These are phyloP conservation scores for Trypethelium eluteriae DNA, from an alignment of 495 filamentous ascomycete species.

Conservation along the genomic window DNA sequence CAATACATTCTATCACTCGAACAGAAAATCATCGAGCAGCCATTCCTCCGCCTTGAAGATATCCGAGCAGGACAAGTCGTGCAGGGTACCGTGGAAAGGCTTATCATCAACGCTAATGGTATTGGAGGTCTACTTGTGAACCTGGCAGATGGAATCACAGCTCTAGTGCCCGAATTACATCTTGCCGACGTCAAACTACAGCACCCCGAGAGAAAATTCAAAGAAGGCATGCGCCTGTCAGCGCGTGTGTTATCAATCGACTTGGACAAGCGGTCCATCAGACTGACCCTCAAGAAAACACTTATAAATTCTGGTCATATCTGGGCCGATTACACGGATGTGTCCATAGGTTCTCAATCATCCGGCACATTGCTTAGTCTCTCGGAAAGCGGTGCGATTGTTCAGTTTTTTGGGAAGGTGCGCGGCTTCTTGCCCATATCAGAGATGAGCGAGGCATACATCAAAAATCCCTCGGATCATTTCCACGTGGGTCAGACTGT, in stretches of 20 bases:
- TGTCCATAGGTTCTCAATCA: conserved; percentile 61
- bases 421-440: conserved; percentile 81
- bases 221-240: conserved; percentile 74
- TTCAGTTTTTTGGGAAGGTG: conserved; percentile 83
- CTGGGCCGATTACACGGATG: conserved; percentile 65
- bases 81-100: conserved; percentile 74
- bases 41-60: conserved; percentile 84
- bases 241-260: conserved; percentile 76
- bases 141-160: conserved; percentile 76
- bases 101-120: conserved; percentile 64
- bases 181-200: conserved; percentile 79
- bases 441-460: conserved; percentile 96
- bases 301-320: conserved; percentile 85
- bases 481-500: conserved; percentile 87
- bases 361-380: conserved; percentile 80
- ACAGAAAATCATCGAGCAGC: conserved; percentile 70
- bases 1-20: conserved; percentile 81
- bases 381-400: conserved; percentile 67
- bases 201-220: conserved; percentile 93
- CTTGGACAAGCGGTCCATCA: conserved; percentile 64
- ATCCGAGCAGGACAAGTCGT: conserved; percentile 72
- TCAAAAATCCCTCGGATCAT: conserved; percentile 78
- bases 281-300: conserved; percentile 89
- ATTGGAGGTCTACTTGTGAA: conserved; percentile 73
- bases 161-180: conserved; percentile 79